Evolutionary conservation across 108 stramenopile species (phyloP).

Genomic region (Conticribra weissflogii): DNA sequence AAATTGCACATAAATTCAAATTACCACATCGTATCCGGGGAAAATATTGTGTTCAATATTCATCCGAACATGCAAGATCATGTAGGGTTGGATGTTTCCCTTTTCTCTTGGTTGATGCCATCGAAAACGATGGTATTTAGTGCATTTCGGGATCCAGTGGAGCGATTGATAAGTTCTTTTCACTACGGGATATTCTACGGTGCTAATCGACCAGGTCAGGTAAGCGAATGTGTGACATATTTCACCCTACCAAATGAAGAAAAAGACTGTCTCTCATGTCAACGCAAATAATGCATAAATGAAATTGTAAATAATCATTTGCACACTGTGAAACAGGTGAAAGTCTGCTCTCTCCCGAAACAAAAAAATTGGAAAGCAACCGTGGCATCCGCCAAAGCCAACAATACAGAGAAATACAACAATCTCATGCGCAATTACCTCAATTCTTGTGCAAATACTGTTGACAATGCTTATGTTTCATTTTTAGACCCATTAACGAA

Average conservation of each 20-base stretch:
- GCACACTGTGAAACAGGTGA: no score
- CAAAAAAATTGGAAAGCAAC: not conserved
- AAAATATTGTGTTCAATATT: not conserved
- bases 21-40: not conserved
- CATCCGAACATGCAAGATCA: conserved; percentile 3
- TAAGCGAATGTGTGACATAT: not conserved
- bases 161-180: conserved; percentile 18
- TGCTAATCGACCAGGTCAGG: conserved; percentile 15
- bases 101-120: conserved; percentile 21
- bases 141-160: conserved; percentile 27
- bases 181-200: conserved; percentile 30
- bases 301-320: no score
- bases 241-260: no score
- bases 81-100: conserved; percentile 26
- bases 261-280: no score
- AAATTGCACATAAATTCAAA: not conserved
- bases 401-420: not conserved
- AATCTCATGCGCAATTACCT: not conserved
- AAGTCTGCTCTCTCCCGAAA: no score
- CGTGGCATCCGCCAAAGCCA: not conserved
- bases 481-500: conserved; percentile 19
- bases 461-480: not conserved
- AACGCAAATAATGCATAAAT: no score
- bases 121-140: conserved; percentile 23
- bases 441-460: not conserved